Conservation (phyloP, 2,329 filamentous ascomycete species). For the Aspergillus fumigatiaffinis region DNA sequence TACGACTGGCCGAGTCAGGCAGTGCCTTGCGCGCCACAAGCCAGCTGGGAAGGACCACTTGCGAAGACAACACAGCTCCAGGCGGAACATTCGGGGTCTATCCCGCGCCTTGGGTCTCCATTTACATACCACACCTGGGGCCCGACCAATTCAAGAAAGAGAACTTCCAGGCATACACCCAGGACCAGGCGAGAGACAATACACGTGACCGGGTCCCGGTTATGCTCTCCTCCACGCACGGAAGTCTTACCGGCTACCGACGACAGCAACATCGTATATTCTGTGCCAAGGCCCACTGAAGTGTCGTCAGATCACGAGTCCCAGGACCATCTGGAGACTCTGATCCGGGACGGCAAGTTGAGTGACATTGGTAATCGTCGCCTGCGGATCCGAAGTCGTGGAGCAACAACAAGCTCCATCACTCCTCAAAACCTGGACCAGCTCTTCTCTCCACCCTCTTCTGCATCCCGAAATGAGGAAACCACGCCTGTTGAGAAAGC, state of each 20-base stretch:
- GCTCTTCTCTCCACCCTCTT: conserved; percentile 51
- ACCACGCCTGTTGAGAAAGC: conserved; percentile 18
- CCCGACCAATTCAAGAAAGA: conserved; percentile 36
- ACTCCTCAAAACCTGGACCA: conserved; percentile 50
- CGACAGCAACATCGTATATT: conserved; percentile 27
- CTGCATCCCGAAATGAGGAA: conserved; percentile 24
- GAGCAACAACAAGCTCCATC: conserved; percentile 58
- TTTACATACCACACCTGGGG: conserved; percentile 50
- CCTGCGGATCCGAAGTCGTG: conserved; percentile 58
- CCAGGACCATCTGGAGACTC: conserved; percentile 51
- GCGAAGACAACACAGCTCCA: conserved; percentile 12
- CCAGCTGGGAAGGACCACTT: conserved; percentile 2
- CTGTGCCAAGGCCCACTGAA: conserved; percentile 38
- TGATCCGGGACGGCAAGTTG: conserved; percentile 34
- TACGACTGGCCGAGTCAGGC: conserved; percentile 37
- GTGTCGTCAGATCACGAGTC: conserved; percentile 56
- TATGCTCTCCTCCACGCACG: conserved; percentile 53
- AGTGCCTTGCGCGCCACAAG: conserved; percentile 13
- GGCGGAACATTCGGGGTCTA: conserved; percentile 19
- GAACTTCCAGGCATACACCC: conserved; percentile 27
- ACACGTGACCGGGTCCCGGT: conserved; percentile 40
- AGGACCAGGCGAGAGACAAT: conserved; percentile 41
- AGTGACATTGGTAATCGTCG: conserved; percentile 52
- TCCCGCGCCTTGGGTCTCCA: conserved; percentile 46
- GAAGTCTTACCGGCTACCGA: conserved; percentile 52